Evolutionary conservation across 305 asterid species (phyloP), one percentile per base, ranked within the genome.

Genomic region (Andrographis paniculata): DNA sequence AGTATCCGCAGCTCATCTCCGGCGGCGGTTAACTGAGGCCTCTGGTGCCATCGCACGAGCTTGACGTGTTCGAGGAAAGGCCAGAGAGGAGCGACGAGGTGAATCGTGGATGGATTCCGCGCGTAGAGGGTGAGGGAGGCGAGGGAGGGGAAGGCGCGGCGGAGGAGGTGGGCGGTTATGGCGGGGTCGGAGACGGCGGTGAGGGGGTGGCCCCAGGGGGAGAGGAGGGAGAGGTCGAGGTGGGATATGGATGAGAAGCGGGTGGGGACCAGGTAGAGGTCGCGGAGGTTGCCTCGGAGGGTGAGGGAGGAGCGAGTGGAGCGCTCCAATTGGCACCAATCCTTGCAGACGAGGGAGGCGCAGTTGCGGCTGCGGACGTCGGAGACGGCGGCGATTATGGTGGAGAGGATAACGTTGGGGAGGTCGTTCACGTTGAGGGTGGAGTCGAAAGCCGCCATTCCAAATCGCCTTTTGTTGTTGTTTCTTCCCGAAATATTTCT

Each of bases 21-120:
- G 42, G 88, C 59, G 41, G 66, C 53, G 22, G 67, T 61, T 7
- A 62, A 14, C 22, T 74, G 94, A 0, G 98, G 95, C 1, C 98
- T 69, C 65, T 80, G 94, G 65, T 89, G 98, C 94, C 94, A 89
- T 0, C 95, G 60, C 40, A 85, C 91, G 59, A 89, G 93, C 78
- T 78, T 89, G 9, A 76, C 56, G 67, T 52, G 70, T 30, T 58
- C 40, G 55, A 80, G 47, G 14, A 19, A 16, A 1, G 62, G 74
- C 93, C 93, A 89, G 45, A 59, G 71, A 6, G 85, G 52, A 7
- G 77, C 59, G 1, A 82, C 30, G 13, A 76, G 63, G 54, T 66
- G 72, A 9, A 85, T 62, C 11, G 74, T 67, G 4, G 62, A 53
- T 0, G 71, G 70, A 63, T 77, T 67, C 4, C 91, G 64, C 10